These are phyloP conservation scores for Colletotrichum horii DNA, from an alignment of 2,329 filamentous ascomycete genomes.

Conservation along the genomic window DNA sequence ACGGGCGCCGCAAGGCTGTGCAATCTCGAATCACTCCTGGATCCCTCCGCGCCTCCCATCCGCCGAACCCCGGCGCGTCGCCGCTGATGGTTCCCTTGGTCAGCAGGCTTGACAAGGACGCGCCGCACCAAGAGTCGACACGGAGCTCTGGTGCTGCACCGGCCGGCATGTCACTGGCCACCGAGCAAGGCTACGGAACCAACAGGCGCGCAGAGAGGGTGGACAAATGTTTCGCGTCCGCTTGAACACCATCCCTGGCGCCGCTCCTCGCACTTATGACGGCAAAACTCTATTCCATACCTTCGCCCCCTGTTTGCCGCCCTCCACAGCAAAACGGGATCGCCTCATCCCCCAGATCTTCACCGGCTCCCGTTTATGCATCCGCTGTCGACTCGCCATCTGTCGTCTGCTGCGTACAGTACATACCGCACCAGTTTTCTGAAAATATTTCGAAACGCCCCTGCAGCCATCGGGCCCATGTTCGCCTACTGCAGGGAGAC, in stretches of 20 bases:
- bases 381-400: not conserved
- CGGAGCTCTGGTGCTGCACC: not conserved
- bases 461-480: not conserved
- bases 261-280: not conserved
- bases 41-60: not conserved
- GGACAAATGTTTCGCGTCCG: conserved; percentile 3
- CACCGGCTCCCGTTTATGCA: conserved; percentile 3
- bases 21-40: not conserved
- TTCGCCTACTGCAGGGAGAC: not conserved
- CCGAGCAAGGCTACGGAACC: conserved; percentile 3
- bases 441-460: conserved; percentile 17
- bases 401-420: not conserved
- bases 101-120: not conserved
- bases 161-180: conserved; percentile 1
- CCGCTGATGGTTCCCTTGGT: not conserved
- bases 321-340: conserved; percentile 10
- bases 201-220: not conserved
- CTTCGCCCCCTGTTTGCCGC: not conserved
- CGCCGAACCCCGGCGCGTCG: not conserved
- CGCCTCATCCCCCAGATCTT: conserved; percentile 20
- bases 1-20: conserved; percentile 16
- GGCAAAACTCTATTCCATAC: not conserved
- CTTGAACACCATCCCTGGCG: not conserved
- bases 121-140: conserved; percentile 13
- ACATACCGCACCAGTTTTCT: not conserved